Evolutionary conservation across 2,329 filamentous ascomycete genomes (phyloP).

Genomic region (Claviceps cyperi): DNA sequence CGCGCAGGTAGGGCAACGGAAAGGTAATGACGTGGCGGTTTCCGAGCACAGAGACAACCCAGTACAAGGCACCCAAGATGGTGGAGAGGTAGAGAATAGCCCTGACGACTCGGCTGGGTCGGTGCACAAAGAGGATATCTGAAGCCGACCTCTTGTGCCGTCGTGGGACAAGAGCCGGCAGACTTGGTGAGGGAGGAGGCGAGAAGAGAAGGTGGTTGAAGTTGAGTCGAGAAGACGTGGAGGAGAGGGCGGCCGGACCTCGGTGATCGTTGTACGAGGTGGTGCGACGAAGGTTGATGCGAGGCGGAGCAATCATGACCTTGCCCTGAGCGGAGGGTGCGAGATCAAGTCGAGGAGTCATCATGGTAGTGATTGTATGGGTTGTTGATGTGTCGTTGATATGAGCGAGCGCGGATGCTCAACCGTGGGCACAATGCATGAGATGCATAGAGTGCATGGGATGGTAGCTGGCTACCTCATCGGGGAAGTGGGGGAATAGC

Average conservation of each 20-base stretch:
- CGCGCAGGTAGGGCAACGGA: slow-evolving; percentile 29
- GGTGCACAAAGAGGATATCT: slow-evolving; percentile 26
- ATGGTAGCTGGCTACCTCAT: not conserved
- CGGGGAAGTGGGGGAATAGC: not conserved
- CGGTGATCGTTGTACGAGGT: slow-evolving; percentile 41
- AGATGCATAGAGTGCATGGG: not conserved
- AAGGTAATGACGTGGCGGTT: slow-evolving; percentile 15
- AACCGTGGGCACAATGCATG: not conserved
- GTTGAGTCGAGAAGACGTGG: slow-evolving; percentile 47
- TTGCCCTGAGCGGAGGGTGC: slow-evolving; percentile 30
- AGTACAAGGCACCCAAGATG: slow-evolving; percentile 36
- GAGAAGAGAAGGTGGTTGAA: slow-evolving; percentile 55
- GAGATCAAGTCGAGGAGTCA: slow-evolving; percentile 34
- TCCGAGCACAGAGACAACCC: slow-evolving; percentile 18
- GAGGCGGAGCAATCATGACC: slow-evolving; percentile 36
- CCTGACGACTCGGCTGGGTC: slow-evolving; percentile 43
- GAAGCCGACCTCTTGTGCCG: slow-evolving; percentile 43
- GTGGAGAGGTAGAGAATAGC: slow-evolving; percentile 38
- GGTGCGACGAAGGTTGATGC: slow-evolving; percentile 43
- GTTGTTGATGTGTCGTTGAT: not conserved
- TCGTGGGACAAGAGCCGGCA: slow-evolving; percentile 53
- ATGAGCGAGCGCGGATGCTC: not conserved
- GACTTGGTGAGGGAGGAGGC: slow-evolving; percentile 54
- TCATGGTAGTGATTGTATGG: slow-evolving; percentile 12
- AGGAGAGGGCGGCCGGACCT: slow-evolving; percentile 32